Evolutionary conservation across 1,139 yeast genomes (phyloP).

Genomic region (Hemisphaericaspora lyxosophila): DNA sequence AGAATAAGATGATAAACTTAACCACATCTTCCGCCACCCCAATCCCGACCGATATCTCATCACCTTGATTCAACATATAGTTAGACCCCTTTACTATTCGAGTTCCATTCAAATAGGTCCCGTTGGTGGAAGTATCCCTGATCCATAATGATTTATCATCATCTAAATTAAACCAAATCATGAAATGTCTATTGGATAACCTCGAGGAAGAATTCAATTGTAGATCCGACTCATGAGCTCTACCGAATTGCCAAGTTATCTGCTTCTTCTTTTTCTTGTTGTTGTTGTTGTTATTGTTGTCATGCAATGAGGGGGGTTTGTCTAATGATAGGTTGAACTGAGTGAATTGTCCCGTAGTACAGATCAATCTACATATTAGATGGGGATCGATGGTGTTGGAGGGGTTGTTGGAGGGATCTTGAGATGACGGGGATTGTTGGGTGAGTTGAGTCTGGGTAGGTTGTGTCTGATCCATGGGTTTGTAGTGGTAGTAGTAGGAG

Average conservation of each 20-base stretch:
- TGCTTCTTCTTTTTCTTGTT: constrained; percentile 19
- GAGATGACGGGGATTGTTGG: constrained; percentile 49
- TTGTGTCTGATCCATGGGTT: constrained; percentile 40
- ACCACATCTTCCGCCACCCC: constrained; percentile 81
- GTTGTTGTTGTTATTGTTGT: too few species aligned
- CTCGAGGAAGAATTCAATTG: constrained; percentile 63
- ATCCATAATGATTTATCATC: constrained; percentile 62
- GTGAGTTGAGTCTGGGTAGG: constrained; percentile 72
- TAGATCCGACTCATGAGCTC: constrained; percentile 67
- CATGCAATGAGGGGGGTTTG: too few species aligned
- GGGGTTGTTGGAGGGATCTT: constrained; percentile 23
- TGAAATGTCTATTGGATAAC: constrained; percentile 76
- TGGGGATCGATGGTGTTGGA: constrained; percentile 21
- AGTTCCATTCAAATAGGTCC: constrained; percentile 78
- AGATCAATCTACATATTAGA: constrained; percentile 52
- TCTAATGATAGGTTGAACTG: constrained; percentile 37
- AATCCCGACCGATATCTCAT: constrained; percentile 85
- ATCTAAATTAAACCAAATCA: constrained; percentile 57
- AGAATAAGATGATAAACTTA: constrained; percentile 67
- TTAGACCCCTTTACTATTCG: constrained; percentile 77
- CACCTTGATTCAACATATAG: constrained; percentile 85
- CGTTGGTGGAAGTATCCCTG: constrained; percentile 80
- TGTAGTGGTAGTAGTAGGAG: too few species aligned
- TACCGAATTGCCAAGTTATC: constrained; percentile 74
- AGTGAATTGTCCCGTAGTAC: constrained; percentile 63